Percentiles rank a stretch among this genome's conserved stretches.
phyloP scores from a whole-genome alignment of 345 rosid genomes.

The Linum tenue region DNA sequence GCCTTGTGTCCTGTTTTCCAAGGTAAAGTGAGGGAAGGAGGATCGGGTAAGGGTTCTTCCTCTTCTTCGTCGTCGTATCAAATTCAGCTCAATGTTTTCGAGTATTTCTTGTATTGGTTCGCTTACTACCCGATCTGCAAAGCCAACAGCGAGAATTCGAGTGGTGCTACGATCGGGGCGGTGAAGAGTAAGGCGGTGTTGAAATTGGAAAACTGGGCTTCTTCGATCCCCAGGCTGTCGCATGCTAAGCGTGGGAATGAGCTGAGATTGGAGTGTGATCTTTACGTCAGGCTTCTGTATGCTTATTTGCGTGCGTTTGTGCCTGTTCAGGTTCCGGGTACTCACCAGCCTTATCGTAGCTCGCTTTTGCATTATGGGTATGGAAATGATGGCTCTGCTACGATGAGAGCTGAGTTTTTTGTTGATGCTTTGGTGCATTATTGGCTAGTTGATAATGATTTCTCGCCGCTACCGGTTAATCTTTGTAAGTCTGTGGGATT shows the following conservation, averaged over 20 bases:
- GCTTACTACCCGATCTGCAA: slow-evolving; percentile 78
- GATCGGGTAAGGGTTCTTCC: slow-evolving; percentile 38
- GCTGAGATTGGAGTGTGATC: slow-evolving; percentile 47
- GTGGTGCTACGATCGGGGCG: slow-evolving; percentile 10
- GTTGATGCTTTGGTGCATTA: slow-evolving; percentile 62
- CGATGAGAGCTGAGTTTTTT: slow-evolving; percentile 60
- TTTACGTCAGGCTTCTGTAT: slow-evolving; percentile 54
- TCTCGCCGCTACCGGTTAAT: slow-evolving; percentile 55
- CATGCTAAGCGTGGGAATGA: slow-evolving; percentile 42
- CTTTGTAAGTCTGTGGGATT: slow-evolving; percentile 61
- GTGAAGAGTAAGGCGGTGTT: slow-evolving; percentile 36
- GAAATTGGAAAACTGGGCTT: slow-evolving; percentile 61
- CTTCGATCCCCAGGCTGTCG: slow-evolving; percentile 47
- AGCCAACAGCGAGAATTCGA: slow-evolving; percentile 45
- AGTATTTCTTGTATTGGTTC: slow-evolving; percentile 88
- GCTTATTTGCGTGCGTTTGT: slow-evolving; percentile 75
- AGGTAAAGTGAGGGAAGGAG: slow-evolving; percentile 47
- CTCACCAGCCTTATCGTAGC: slow-evolving; percentile 65
- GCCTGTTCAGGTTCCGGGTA: slow-evolving; percentile 45
- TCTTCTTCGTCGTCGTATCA: slow-evolving; percentile 21
- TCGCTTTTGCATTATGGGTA: slow-evolving; percentile 71
- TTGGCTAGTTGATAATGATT: slow-evolving; percentile 90
- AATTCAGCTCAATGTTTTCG: slow-evolving; percentile 64
- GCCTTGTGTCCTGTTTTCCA: slow-evolving; percentile 51
- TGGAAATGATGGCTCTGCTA: slow-evolving; percentile 43